Conservation (phyloP, 768 basidiomycete species). For the Glaciozyma antarctica region DNA sequence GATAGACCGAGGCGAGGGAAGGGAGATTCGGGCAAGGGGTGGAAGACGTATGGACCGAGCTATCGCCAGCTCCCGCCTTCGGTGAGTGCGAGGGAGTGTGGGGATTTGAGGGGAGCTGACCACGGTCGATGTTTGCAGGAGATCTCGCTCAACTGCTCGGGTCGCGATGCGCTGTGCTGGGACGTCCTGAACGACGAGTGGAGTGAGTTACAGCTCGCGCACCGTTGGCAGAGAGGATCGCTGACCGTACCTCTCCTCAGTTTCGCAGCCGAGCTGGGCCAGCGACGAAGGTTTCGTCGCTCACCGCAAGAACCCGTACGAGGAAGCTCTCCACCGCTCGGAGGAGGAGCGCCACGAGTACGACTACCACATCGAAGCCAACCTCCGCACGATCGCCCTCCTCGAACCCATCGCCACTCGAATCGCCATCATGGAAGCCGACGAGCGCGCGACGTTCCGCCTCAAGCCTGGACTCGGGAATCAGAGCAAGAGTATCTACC, state of each 20-base stretch:
- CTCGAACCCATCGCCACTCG: slow-evolving; percentile 78
- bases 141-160: slow-evolving; percentile 79
- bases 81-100: slow-evolving; percentile 49
- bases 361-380: slow-evolving; percentile 85
- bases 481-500: slow-evolving; percentile 72
- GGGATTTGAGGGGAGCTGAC: not conserved
- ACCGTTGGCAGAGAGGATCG: not conserved
- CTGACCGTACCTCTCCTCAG: slow-evolving; percentile 35
- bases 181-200: slow-evolving; percentile 94
- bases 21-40: slow-evolving; percentile 46
- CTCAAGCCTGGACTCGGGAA: slow-evolving; percentile 85
- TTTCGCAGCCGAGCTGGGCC: slow-evolving; percentile 96
- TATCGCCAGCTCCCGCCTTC: slow-evolving; percentile 80
- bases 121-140: slow-evolving; percentile 49
- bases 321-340: slow-evolving; percentile 89
- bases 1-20: slow-evolving; percentile 51
- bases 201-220: slow-evolving; percentile 37
- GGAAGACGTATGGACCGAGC: slow-evolving; percentile 66
- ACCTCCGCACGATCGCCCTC: slow-evolving; percentile 77
- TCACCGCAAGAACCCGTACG: slow-evolving; percentile 93
- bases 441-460: slow-evolving; percentile 71
- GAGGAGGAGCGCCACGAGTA: slow-evolving; percentile 98
- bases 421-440: slow-evolving; percentile 76
- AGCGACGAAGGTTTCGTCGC: slow-evolving; percentile 88
- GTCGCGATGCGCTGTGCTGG: slow-evolving; percentile 84